phyloP scores from a whole-genome alignment of 1,284 basidiomycete species.

The Anthracocystis setariae region DNA sequence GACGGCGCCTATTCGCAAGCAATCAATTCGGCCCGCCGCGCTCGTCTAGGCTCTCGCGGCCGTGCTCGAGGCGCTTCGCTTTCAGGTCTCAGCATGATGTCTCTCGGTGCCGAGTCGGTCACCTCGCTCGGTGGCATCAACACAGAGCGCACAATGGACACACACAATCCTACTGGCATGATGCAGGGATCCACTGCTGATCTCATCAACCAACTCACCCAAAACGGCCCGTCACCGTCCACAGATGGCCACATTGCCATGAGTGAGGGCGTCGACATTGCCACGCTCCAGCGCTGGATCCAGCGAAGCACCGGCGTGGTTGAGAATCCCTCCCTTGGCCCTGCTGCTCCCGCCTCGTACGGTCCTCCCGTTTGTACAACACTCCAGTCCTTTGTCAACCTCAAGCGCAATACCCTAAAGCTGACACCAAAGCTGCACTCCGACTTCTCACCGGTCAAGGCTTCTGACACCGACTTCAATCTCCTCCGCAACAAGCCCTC shows the following conservation, averaged over 20 bases:
- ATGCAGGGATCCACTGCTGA: conserved; percentile 50
- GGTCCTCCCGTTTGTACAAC: conserved; percentile 57
- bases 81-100: conserved; percentile 55
- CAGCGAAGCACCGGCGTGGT: conserved; percentile 39
- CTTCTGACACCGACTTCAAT: conserved; percentile 23
- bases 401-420: conserved; percentile 61
- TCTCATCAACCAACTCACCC: conserved; percentile 41
- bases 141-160: conserved; percentile 21
- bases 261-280: conserved; percentile 59
- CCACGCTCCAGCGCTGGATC: conserved; percentile 55
- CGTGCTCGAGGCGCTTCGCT: conserved; percentile 58
- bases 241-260: conserved; percentile 40
- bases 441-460: background rate
- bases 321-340: conserved; percentile 1
- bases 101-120: conserved; percentile 48
- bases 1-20: conserved; percentile 13
- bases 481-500: conserved; percentile 30
- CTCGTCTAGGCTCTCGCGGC: conserved; percentile 55
- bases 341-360: conserved; percentile 13
- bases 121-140: conserved; percentile 45
- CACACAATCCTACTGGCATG: conserved; percentile 24
- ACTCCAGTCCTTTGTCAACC: conserved; percentile 62
- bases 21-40: conserved; percentile 22
- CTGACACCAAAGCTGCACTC: conserved; percentile 21
- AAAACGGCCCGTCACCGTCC: conserved; percentile 9